Base-by-base conservation (phyloP, 2,329 filamentous ascomycete species). In the Monosporascus sp. region DNA sequence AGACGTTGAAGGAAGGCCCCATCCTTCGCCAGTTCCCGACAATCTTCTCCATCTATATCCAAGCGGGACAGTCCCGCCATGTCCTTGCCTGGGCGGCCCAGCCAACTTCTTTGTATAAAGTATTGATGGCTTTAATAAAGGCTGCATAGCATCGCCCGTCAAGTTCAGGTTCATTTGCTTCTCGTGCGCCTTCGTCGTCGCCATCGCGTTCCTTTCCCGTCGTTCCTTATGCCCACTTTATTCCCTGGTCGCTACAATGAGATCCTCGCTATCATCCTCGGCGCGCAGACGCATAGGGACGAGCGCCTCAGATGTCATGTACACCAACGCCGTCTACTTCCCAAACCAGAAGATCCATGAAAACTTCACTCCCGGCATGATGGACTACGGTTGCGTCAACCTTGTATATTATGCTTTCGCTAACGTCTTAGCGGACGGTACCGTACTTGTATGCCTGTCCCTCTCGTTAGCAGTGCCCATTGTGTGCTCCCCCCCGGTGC, bases 351-450 rank as follows among this genome's bases (percentile, higher is more conserved):
- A 84, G 54, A 82, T 90, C 60, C 90, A 91, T 70, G 78, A 80
- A 52, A 81, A 85, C 57, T 83, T 89, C 62, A 87, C 87, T 17
- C 89, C 89, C 0, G 88, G 83, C 1, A 83, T 83, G 51, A 74
- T 93, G 64, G 88, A 89, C 66, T 83, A 90, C 68, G 82, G 82
- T 59, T 89, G 86, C 63, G 84, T 93, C 62, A 91, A 86, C 60
- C 86, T 90, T 65, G 83, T 92, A 25, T 92, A 91, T 70, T 93
- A 93, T 66, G 88, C 89, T 14, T 92, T 89, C 79, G 88, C 88
- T 54, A 88, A 81, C 70, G 81, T 93, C 44, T 82, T 83, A 57
- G 71, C 79, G 49, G 86, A 91, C 66, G 89, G 89, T 48, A 82
- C 81, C 50, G 83, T 93, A 57, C 88, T 88, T 76, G 89, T 92